Evolutionary conservation across 1,284 basidiomycete species (phyloP), one percentile per base, ranked within the genome.

Genomic region (Pisolithus thermaeus): DNA sequence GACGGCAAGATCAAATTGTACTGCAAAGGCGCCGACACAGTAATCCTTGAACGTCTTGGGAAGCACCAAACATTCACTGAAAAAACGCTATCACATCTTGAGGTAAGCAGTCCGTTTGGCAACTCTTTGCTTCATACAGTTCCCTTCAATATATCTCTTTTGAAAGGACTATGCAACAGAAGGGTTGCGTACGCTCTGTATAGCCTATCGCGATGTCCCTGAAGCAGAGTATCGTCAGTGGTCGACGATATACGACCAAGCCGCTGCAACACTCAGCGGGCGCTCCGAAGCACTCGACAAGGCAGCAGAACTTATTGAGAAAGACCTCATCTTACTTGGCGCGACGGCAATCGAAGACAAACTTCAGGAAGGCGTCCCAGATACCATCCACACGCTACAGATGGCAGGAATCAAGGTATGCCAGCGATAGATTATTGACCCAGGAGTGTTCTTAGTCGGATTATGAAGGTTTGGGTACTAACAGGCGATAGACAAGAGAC

Each of bases 271-370:
- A 20, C 87, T 99, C 72, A 91, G 91, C 55, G 92, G 92, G 1
- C 87, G 96, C 49, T 87, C 87, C 9, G 97, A 98, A 49, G 96
- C 92, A 12, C 78, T 99, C 28, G 97, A 99, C 69, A 83, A 85
- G 59, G 97, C 92, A 0, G 94, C 97, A 1, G 97, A 98, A 67
- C 75, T 96, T 53, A 96, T 99, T 55, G 97, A 99, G 73, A 89
- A 90, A 64, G 92, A 98, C 58, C 73, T 99, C 61, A 87, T 90
- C 59, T 66, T 99, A 18, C 78, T 99, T 2, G 97, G 97, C 8
- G 96, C 97, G 8, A 99, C 97, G 1, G 97, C 97, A 6, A 96
- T 99, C 59, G 97, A 99, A 69, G 97, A 99, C 70, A 97, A 97
- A 69, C 75, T 99, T 30, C 97, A 99, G 68, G 97, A 99, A 51